phyloP scores from a whole-genome alignment of 2,329 filamentous ascomycete genomes.

The Verruconis gallopava region DNA sequence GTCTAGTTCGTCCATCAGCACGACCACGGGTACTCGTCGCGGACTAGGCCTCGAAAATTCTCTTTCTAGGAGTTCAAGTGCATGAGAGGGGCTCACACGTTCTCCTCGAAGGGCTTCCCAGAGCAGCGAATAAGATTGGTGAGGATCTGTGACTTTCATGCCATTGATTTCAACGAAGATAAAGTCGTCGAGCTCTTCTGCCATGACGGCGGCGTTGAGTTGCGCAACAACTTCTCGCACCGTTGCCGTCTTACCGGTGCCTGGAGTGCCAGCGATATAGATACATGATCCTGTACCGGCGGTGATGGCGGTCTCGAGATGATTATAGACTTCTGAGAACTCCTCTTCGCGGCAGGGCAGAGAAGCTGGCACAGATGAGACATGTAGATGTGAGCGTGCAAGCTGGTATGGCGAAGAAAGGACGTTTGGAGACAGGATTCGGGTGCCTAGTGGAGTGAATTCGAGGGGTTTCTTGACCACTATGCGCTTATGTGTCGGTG shows the following conservation, averaged over 20 bases:
- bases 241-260: constrained; percentile 94
- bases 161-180: constrained; percentile 99
- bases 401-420: constrained; percentile 82
- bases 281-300: constrained; percentile 93
- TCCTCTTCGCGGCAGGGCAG: constrained; percentile 87
- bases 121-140: constrained; percentile 86
- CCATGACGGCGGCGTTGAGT: constrained; percentile 72
- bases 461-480: constrained; percentile 79
- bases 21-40: constrained; percentile 83
- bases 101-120: constrained; percentile 96
- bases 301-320: constrained; percentile 85
- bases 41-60: constrained; percentile 90
- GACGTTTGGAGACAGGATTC: constrained; percentile 64
- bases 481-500: constrained; percentile 54
- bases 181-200: constrained; percentile 93
- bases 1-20: constrained; percentile 96
- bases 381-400: constrained; percentile 77
- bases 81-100: constrained; percentile 81
- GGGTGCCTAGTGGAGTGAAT: constrained; percentile 88
- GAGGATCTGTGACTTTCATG: constrained; percentile 98
- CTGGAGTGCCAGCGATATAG: constrained; percentile 97
- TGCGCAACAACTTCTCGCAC: constrained; percentile 88
- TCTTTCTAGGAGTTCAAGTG: constrained; percentile 76
- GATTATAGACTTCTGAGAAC: constrained; percentile 82
- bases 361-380: constrained; percentile 79